Evolutionary conservation across 441 rosid genomes (phyloP).

Genomic region (Brassica hybrid): DNA sequence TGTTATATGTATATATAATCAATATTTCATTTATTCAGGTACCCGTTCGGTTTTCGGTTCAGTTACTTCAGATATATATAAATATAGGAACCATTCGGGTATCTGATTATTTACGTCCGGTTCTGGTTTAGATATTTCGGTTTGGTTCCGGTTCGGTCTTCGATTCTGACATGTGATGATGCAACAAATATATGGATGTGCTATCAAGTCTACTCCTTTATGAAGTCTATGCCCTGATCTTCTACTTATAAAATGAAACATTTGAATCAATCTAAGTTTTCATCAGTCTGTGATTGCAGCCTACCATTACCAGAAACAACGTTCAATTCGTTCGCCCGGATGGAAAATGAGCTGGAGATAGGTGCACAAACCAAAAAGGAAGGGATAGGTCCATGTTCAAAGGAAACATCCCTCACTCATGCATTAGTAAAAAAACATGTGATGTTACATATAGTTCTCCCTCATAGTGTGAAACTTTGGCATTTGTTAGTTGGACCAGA

Average conservation of each 20-base stretch:
- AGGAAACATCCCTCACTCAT: conserved; percentile 39
- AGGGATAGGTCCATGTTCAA: conserved; percentile 49
- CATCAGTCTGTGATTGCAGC: conserved; percentile 60
- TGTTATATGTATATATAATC: too few relatives aligned
- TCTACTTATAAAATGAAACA: background rate
- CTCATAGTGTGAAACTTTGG: background rate
- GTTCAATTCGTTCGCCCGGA: conserved; percentile 57
- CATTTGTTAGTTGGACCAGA: background rate
- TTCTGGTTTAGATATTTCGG: too few relatives aligned
- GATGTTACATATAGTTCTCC: background rate
- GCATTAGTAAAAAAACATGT: conserved; percentile 33
- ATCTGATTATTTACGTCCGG: too few relatives aligned
- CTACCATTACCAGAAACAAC: conserved; percentile 58
- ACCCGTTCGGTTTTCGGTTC: too few relatives aligned
- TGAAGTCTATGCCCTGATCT: background rate
- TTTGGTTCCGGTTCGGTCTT: too few relatives aligned
- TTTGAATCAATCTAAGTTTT: conserved; percentile 6
- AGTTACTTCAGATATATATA: too few relatives aligned
- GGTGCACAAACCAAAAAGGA: conserved; percentile 35
- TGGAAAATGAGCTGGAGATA: conserved; percentile 71
- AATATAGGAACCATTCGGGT: too few relatives aligned
- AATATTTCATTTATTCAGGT: too few relatives aligned
- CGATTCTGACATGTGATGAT: too few relatives aligned
- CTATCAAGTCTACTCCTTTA: background rate
- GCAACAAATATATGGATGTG: too few relatives aligned